Conservation (phyloP, 306 rosid genomes). For the Arachis hypogaea region DNA sequence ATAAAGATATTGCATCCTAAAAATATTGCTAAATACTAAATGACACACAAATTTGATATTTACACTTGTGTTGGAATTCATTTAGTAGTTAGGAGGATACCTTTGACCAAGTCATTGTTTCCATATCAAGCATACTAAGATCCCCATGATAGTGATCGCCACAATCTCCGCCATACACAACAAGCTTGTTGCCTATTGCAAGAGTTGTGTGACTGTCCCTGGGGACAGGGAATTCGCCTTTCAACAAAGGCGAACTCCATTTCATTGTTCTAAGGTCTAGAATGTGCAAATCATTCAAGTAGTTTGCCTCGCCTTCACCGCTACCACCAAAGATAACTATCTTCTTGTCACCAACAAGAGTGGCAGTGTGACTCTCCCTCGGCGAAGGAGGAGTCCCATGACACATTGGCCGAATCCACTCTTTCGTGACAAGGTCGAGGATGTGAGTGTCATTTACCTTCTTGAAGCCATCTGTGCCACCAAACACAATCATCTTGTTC, state of each 20-base stretch:
- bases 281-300: constrained; percentile 84
- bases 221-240: constrained; percentile 83
- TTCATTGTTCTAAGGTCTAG: constrained; percentile 73
- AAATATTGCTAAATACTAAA: too few relatives aligned
- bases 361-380: constrained; percentile 90
- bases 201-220: constrained; percentile 86
- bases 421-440: constrained; percentile 68
- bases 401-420: constrained; percentile 75
- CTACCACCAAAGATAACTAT: constrained; percentile 91
- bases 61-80: too few relatives aligned
- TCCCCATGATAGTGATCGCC: constrained; percentile 88
- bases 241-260: constrained; percentile 72
- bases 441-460: constrained; percentile 83
- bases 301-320: constrained; percentile 89
- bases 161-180: constrained; percentile 92
- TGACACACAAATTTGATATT: too few relatives aligned
- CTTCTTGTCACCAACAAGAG: constrained; percentile 68
- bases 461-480: constrained; percentile 91
- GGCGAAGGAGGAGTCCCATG: constrained; percentile 83
- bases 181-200: constrained; percentile 74
- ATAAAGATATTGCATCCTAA: not conserved
- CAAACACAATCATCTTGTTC: constrained; percentile 79
- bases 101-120: constrained; percentile 84
- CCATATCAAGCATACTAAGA: constrained; percentile 78
- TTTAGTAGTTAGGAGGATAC: constrained; percentile 39